phyloP scores from a whole-genome alignment of 257 asterid species.

The Paraleonurus japonicus region DNA sequence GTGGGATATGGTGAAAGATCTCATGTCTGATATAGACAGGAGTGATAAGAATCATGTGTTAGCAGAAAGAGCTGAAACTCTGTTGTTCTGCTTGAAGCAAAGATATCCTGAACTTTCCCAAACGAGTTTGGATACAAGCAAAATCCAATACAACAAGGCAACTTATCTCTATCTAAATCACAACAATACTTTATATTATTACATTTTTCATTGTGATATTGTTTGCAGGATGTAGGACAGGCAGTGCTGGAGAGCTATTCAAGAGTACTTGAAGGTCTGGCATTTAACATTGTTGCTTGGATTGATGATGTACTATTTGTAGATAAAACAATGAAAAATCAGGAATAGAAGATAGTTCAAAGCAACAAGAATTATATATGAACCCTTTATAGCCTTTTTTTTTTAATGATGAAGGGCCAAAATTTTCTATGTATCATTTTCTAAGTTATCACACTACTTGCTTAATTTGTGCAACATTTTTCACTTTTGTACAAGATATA shows the following conservation, averaged over 20 bases:
- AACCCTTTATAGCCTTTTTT: slow-evolving; percentile 21
- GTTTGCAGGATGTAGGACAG: slow-evolving; percentile 88
- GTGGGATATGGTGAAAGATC: slow-evolving; percentile 80
- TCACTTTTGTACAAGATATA: slow-evolving; percentile 14
- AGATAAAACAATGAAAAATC: slow-evolving; percentile 57
- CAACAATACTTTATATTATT: neutral
- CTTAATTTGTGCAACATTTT: slow-evolving; percentile 1
- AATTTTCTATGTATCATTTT: slow-evolving; percentile 19
- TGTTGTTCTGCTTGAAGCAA: slow-evolving; percentile 74
- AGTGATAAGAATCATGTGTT: slow-evolving; percentile 65
- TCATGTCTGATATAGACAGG: slow-evolving; percentile 68
- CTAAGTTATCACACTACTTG: slow-evolving; percentile 7
- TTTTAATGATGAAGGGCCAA: slow-evolving; percentile 25
- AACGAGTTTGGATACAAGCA: slow-evolving; percentile 80
- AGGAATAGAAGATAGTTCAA: slow-evolving; percentile 31
- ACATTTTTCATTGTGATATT: neutral
- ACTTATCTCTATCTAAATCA: neutral
- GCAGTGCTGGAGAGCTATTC: slow-evolving; percentile 88
- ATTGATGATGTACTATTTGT: slow-evolving; percentile 77
- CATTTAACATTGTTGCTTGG: slow-evolving; percentile 84
- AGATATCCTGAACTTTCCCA: slow-evolving; percentile 85
- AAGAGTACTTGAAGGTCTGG: slow-evolving; percentile 86
- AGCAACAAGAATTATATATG: slow-evolving; percentile 1
- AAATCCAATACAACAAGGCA: slow-evolving; percentile 81
- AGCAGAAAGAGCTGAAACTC: slow-evolving; percentile 72